Conservation (phyloP, 1,284 basidiomycete species). For the Apiotrichum akiyoshidainum region DNA sequence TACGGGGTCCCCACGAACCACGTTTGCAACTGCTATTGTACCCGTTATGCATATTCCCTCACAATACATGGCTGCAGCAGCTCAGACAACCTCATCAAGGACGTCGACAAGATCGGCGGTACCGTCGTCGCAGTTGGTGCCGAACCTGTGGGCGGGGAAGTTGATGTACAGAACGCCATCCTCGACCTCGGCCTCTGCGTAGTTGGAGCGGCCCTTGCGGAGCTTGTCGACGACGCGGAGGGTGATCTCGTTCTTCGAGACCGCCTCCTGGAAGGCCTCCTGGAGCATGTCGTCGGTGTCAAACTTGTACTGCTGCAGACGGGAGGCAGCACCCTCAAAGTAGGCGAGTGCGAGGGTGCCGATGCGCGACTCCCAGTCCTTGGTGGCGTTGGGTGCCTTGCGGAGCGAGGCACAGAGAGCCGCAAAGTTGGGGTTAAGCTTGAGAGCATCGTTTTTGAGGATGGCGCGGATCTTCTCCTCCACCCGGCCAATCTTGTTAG, state of each 20-base stretch:
- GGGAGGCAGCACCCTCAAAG: not conserved
- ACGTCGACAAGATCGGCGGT: not conserved
- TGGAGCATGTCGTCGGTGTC: conserved; percentile 10
- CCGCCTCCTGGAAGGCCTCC: conserved; percentile 12
- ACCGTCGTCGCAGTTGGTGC: not conserved
- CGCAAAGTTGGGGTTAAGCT: conserved; percentile 9
- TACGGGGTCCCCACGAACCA: too few species aligned
- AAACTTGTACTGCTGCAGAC: conserved; percentile 4
- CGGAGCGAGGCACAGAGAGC: not conserved
- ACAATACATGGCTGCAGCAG: too few species aligned
- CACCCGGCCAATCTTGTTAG: not conserved
- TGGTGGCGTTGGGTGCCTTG: not conserved
- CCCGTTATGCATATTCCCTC: too few species aligned
- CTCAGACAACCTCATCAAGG: not conserved
- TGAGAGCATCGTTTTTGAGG: conserved; percentile 1
- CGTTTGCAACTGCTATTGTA: too few species aligned
- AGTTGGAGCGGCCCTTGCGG: not conserved
- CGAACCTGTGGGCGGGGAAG: not conserved
- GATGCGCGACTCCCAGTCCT: not conserved
- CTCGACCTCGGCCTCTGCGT: conserved; percentile 4
- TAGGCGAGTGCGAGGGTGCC: not conserved
- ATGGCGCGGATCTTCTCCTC: not conserved
- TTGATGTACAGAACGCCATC: conserved; percentile 6
- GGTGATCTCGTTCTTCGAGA: conserved; percentile 2
- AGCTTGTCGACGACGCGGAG: not conserved